Percentiles rank a stretch among this genome's conserved stretches.
Conservation (phyloP, 805 yeast genomes). For the Myxozyma lipomycoides region DNA sequence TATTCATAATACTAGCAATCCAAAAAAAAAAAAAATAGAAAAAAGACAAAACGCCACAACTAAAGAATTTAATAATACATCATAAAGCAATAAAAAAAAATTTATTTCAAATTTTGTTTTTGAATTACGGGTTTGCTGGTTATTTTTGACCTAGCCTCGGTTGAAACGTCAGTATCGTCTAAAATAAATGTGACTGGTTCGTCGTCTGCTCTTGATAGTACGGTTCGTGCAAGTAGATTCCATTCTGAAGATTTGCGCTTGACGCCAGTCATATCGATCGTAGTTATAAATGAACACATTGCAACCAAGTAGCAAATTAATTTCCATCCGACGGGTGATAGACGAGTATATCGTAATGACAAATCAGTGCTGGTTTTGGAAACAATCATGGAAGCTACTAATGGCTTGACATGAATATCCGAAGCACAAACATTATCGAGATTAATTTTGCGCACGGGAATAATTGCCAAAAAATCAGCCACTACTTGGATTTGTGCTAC, state of each 20-base stretch:
- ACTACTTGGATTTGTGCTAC: slow-evolving; percentile 17
- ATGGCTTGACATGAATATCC: slow-evolving; percentile 10
- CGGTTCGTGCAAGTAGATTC: slow-evolving; percentile 14
- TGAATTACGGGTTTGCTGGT: not conserved
- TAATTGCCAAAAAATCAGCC: slow-evolving; percentile 24
- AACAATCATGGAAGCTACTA: slow-evolving; percentile 12
- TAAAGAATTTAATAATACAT: not conserved
- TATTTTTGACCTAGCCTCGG: not conserved
- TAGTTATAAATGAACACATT: slow-evolving; percentile 12
- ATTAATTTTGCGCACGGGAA: slow-evolving; percentile 9
- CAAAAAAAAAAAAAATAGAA: not conserved
- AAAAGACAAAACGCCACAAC: not conserved
- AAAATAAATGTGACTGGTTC: slow-evolving; percentile 4
- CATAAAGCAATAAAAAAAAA: not conserved
- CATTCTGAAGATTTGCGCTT: slow-evolving; percentile 17
- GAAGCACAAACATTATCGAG: slow-evolving; percentile 5
- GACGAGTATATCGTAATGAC: slow-evolving; percentile 3
- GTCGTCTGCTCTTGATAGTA: slow-evolving; percentile 6
- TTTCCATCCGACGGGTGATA: slow-evolving; percentile 16
- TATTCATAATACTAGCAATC: too few relatives aligned
- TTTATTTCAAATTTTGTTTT: not conserved
- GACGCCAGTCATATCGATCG: slow-evolving; percentile 13
- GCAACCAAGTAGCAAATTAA: slow-evolving; percentile 20
- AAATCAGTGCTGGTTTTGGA: slow-evolving; percentile 2
- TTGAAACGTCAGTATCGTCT: slow-evolving; percentile 5